These are phyloP conservation scores for Endogone sp. DNA, from an alignment of 192 early-diverging fungal genomes.

Conservation along the genomic window DNA sequence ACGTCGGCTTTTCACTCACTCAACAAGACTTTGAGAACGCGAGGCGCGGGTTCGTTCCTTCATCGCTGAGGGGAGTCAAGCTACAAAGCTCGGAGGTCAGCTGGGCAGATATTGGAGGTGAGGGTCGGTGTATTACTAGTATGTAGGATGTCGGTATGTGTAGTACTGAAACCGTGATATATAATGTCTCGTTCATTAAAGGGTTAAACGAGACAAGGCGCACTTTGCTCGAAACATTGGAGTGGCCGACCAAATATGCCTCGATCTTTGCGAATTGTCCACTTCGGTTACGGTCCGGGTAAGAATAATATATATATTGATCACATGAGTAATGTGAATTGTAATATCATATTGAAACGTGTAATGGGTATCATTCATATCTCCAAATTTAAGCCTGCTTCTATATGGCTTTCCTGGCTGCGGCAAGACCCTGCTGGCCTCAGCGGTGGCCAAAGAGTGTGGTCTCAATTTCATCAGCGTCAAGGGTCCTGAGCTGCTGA, in stretches of 20 bases:
- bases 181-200: constrained; percentile 7
- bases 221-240: constrained; percentile 84
- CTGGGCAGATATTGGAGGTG: constrained; percentile 89
- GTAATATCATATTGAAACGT: background rate
- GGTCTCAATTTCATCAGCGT: constrained; percentile 96
- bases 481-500: constrained; percentile 96
- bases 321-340: no score
- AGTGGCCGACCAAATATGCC: constrained; percentile 94
- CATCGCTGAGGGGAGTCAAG: constrained; percentile 75
- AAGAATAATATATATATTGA: no score
- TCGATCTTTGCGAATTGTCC: constrained; percentile 86
- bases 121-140: constrained; percentile 2
- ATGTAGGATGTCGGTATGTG: background rate
- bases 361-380: no score
- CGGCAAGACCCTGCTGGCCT: constrained; percentile 95
- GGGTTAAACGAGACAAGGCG: constrained; percentile 77
- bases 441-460: constrained; percentile 94
- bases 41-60: constrained; percentile 73
- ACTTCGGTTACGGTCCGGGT: constrained; percentile 87
- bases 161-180: constrained; percentile 3
- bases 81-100: constrained; percentile 68
- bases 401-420: constrained; percentile 98
- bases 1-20: constrained; percentile 33
- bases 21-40: constrained; percentile 72
- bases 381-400: constrained; percentile 59